Conservation (phyloP, 1,139 yeast species). For the Protomyces inundatus region DNA sequence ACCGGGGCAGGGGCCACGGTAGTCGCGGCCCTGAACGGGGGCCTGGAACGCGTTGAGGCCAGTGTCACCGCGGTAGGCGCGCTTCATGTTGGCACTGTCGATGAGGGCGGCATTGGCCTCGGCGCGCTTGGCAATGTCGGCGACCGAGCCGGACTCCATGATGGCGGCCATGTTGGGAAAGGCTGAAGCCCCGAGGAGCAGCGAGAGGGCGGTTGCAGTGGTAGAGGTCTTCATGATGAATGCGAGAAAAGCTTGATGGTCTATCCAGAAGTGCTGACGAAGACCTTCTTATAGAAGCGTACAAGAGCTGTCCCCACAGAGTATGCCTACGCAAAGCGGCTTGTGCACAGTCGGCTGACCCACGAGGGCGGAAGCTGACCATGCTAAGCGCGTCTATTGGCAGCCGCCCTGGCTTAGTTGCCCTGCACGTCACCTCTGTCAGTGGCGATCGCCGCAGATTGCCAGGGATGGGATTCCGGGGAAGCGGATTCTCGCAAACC, state of each 20-base stretch:
- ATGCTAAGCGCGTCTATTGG: too few species aligned
- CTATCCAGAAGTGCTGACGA: neutral
- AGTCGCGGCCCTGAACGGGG: constrained; percentile 7
- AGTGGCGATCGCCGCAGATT: too few species aligned
- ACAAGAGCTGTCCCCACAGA: neutral
- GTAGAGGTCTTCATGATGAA: neutral
- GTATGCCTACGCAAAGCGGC: neutral
- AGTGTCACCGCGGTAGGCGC: constrained; percentile 13
- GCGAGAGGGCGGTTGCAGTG: neutral
- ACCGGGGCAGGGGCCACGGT: constrained; percentile 25
- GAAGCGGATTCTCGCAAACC: too few species aligned
- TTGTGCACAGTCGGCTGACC: too few species aligned
- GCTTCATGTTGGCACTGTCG: neutral
- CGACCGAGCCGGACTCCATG: neutral
- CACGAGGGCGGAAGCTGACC: too few species aligned
- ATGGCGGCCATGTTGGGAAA: neutral
- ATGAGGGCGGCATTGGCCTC: neutral
- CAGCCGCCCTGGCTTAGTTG: too few species aligned
- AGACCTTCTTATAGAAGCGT: neutral
- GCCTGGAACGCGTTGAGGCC: constrained; percentile 18
- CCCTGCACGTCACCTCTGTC: too few species aligned
- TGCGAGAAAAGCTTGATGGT: neutral
- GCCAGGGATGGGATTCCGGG: too few species aligned
- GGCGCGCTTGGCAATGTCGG: neutral
- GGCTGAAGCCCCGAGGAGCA: neutral